A percentile compares a stretch with the other conserved stretches of the same genome.
phyloP scores from a whole-genome alignment of 306 rosid genomes.

The Morella rubra region DNA sequence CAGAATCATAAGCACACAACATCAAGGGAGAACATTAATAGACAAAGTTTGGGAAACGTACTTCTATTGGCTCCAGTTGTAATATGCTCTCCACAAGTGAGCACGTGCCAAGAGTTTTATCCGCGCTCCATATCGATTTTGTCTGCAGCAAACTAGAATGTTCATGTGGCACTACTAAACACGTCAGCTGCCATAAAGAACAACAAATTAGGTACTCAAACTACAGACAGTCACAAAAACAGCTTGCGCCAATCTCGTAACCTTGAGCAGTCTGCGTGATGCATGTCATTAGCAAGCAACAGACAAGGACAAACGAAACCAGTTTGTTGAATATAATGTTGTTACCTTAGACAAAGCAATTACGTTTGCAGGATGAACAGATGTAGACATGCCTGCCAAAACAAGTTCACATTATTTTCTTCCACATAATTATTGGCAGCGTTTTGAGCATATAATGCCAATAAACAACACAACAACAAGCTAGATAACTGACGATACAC shows the following conservation, averaged over 20 bases:
- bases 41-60: slow-evolving; percentile 27
- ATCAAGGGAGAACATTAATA: not conserved
- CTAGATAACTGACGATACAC: not conserved
- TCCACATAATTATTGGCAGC: slow-evolving; percentile 4
- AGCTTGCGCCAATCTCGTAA: slow-evolving; percentile 4
- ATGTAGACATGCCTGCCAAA: slow-evolving; percentile 55
- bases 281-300: slow-evolving; percentile 15
- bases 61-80: slow-evolving; percentile 92
- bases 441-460: not conserved
- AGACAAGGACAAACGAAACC: not conserved
- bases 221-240: slow-evolving; percentile 10
- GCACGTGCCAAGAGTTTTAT: slow-evolving; percentile 59
- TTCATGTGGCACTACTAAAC: slow-evolving; percentile 72
- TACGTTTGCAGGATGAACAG: slow-evolving; percentile 66
- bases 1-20: not conserved
- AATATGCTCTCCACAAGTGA: slow-evolving; percentile 80
- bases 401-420: slow-evolving; percentile 19
- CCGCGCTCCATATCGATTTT: slow-evolving; percentile 84
- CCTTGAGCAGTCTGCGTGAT: slow-evolving; percentile 25
- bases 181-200: slow-evolving; percentile 68
- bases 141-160: slow-evolving; percentile 65
- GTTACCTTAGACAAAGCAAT: slow-evolving; percentile 78
- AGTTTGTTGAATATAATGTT: not conserved
- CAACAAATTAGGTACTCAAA: slow-evolving; percentile 26
- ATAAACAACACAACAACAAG: not conserved